Evolutionary conservation across 2,329 filamentous ascomycete species (phyloP), one percentile per base, ranked within the genome.

Genomic region (Annulohypoxylon truncatum): DNA sequence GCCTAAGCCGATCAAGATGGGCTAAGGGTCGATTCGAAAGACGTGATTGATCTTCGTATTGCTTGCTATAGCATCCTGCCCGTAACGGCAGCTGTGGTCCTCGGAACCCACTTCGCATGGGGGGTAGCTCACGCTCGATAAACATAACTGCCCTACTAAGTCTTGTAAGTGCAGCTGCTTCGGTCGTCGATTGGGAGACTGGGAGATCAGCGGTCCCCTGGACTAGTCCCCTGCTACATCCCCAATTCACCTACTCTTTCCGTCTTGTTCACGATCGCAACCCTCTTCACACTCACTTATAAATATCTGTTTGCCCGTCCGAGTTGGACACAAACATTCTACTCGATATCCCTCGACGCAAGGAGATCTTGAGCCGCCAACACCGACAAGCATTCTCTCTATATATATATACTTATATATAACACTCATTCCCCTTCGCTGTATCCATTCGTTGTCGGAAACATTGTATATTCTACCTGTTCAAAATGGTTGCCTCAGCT

Each of bases 401-500:
- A 10, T 51, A 58, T 31, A 56, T 67, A 61, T 55, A 61, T 46
- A 10, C 51, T 55, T 31, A 56, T 67, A 61, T 55, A 61, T 66
- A 38, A 57, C 22, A 38, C 29, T 51, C 29, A 22, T 46, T 47
- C 13, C 58, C 51, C 48, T 46, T 64, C 65, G 35, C 47, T 67
- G 10, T 60, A 51, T 63, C 18, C 53, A 57, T 64, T 65, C 54
- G 40, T 52, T 70, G 29, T 46, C 42, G 53, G 12, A 28, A 44
- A n/a, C 22, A 35, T 35, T 62, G 44, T 61, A 60, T 58, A 61
- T 61, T 62, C n/a, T 53, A 50, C 48, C 33, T 8, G 40, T 57
- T 48, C 68, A 69, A n/a, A 33, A 73, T 73, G 71, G 66, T 73
- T 63, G 65, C 61, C 22, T 67, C 64, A 44, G 64, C 51, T 46